These are phyloP conservation scores for Moringa oleifera DNA, from an alignment of 345 rosid species.

Conservation along the genomic window DNA sequence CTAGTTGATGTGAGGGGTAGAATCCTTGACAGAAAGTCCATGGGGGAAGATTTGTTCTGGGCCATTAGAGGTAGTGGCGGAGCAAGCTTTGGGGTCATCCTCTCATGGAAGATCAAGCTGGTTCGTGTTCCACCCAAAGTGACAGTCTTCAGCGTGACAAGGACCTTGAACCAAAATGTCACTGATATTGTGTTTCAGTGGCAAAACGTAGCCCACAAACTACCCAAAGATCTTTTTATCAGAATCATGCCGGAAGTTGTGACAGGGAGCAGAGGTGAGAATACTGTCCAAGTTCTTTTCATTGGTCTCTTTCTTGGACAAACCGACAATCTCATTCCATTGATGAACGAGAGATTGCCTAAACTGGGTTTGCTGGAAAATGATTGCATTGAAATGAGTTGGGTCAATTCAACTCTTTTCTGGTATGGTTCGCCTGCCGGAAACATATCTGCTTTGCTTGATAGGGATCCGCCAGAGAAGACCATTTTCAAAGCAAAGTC, in stretches of 20 bases:
- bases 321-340: constrained; percentile 9
- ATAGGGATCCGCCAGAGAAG: too few relatives aligned
- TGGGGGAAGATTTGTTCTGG: constrained; percentile 76
- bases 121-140: constrained; percentile 13
- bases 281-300: neutral
- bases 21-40: constrained; percentile 24
- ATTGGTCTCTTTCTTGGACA: constrained; percentile 3
- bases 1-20: constrained; percentile 23
- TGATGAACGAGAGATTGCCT: neutral
- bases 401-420: too few relatives aligned
- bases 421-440: too few relatives aligned
- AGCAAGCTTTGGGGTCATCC: constrained; percentile 56
- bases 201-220: constrained; percentile 10
- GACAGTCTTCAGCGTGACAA: constrained; percentile 16
- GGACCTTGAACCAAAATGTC: constrained; percentile 13
- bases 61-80: constrained; percentile 65
- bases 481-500: too few relatives aligned
- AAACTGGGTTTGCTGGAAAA: neutral
- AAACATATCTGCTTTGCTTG: too few relatives aligned
- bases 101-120: constrained; percentile 31
- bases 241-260: constrained; percentile 2
- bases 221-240: constrained; percentile 9
- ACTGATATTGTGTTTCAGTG: constrained; percentile 11
- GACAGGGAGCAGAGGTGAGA: neutral
- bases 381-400: too few relatives aligned